phyloP scores from a whole-genome alignment of 805 yeast genomes.

The Naumovozyma dairenensis region DNA sequence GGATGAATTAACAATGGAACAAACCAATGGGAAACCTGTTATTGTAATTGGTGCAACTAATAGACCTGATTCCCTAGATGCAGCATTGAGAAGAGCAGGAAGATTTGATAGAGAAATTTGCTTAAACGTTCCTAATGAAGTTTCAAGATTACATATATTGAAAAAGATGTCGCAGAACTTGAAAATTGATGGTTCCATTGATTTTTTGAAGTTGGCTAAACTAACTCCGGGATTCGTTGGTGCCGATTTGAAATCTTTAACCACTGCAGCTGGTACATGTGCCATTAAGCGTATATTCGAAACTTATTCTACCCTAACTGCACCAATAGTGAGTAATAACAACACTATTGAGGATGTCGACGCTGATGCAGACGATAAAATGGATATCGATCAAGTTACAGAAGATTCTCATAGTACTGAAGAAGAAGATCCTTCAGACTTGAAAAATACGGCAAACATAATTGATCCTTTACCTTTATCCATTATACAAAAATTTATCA shows the following conservation, averaged over 20 bases:
- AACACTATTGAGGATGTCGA: constrained; percentile 11
- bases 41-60: constrained; percentile 94
- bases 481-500: constrained; percentile 62
- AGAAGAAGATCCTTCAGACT: constrained; percentile 6
- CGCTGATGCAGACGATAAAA: constrained; percentile 15
- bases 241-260: constrained; percentile 89
- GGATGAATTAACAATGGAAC: constrained; percentile 83
- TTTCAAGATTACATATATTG: constrained; percentile 65
- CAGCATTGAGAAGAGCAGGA: constrained; percentile 93
- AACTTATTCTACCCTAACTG: constrained; percentile 27
- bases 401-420: not conserved
- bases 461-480: constrained; percentile 36
- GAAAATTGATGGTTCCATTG: constrained; percentile 60
- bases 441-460: constrained; percentile 28
- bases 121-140: constrained; percentile 88
- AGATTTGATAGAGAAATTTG: constrained; percentile 93
- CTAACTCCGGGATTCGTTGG: constrained; percentile 97
- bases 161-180: constrained; percentile 60
- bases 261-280: constrained; percentile 88
- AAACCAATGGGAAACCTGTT: constrained; percentile 88
- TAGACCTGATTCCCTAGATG: constrained; percentile 89
- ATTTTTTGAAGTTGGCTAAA: constrained; percentile 68
- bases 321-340: not conserved
- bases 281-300: constrained; percentile 89
- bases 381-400: constrained; percentile 22